Base-by-base conservation (phyloP, 352 stramenopile species). In the Phytophthora pistaciae region DNA sequence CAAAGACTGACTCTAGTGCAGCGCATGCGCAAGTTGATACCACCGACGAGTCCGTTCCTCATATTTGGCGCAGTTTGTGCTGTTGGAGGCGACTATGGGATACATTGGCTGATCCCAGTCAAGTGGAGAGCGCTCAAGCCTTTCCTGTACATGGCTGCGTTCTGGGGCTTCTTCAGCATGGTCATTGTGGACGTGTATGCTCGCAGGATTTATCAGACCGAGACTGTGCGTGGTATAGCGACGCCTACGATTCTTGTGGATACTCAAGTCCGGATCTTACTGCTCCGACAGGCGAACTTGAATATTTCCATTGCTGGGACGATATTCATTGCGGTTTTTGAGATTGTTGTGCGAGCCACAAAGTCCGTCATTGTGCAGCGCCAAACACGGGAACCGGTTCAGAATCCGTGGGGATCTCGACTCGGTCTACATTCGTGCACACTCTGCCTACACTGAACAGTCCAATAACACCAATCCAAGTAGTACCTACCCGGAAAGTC, bases 221-320 rank as follows among this genome's bases (percentile, higher is more conserved):
- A 68, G 27, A 74, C 66, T 9, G 21, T 60, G 59, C 66, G 66
- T 29, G 66, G 66, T 11, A 7, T 58, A 23, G 50, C n/a, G n/a
- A 71, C 77, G 0, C 70, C 78, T 18, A 82, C 73, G 1, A 76
- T 88, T 42, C 56, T 83, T n/a, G 70, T 84, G 23, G 66, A 83
- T 54, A 82, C 76, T 4, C 75, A 84, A 55, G 73, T 79, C 18
- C 72, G 77, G 0, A 64, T 83, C 8, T 36, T 79, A n/a, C 53
- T 87, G 16, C 58, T 87, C 25, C 74, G 66, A 3, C 60, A 68
- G 18, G 25, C 57, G 2, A 81, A 63, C 38, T 14, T 74, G 1
- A 72, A 48, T 6, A 53, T 74, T 21, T 75, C 72, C 1, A 44
- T 79, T 0, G 58, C 23, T 3, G 66, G 68, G 11, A 74, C 70